A percentile compares a stretch with the other conserved stretches of the same genome.
phyloP scores from a whole-genome alignment of 768 basidiomycete species.

The Tricholoma bakamatsutake region DNA sequence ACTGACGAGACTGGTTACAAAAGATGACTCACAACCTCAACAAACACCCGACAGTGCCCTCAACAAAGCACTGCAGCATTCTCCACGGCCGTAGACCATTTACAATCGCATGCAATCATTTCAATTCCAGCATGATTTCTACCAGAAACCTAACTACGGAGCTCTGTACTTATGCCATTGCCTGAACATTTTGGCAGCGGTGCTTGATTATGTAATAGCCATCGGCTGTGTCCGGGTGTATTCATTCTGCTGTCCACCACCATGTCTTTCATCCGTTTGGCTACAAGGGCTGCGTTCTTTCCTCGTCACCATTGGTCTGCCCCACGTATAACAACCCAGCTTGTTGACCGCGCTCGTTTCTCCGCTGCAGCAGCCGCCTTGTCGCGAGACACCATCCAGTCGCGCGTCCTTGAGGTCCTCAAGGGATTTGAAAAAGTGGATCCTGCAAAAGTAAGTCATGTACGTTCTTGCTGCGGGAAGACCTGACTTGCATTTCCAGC shows the following conservation, averaged over 20 bases:
- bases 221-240: neutral
- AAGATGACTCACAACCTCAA: constrained; percentile 1
- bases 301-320: constrained; percentile 34
- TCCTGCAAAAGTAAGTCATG: constrained; percentile 50
- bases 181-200: neutral
- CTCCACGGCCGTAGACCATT: neutral
- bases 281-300: constrained; percentile 38
- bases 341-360: constrained; percentile 47
- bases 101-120: neutral
- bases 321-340: constrained; percentile 27
- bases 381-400: constrained; percentile 60
- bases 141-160: too few species aligned
- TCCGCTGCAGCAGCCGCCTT: constrained; percentile 63
- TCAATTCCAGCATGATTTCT: neutral
- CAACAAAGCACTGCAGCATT: neutral
- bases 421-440: constrained; percentile 90
- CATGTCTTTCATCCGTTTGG: constrained; percentile 55
- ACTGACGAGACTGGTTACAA: constrained; percentile 2
- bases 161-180: too few species aligned
- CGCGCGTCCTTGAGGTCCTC: constrained; percentile 76
- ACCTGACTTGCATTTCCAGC: constrained; percentile 12
- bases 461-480: neutral
- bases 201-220: neutral
- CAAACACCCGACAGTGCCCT: neutral
- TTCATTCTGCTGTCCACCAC: neutral